A percentile compares a stretch with the other conserved stretches of the same genome.
These are phyloP conservation scores for Fusarium miscanthi DNA, from an alignment of 2,329 filamentous ascomycete species.

Conservation along the genomic window DNA sequence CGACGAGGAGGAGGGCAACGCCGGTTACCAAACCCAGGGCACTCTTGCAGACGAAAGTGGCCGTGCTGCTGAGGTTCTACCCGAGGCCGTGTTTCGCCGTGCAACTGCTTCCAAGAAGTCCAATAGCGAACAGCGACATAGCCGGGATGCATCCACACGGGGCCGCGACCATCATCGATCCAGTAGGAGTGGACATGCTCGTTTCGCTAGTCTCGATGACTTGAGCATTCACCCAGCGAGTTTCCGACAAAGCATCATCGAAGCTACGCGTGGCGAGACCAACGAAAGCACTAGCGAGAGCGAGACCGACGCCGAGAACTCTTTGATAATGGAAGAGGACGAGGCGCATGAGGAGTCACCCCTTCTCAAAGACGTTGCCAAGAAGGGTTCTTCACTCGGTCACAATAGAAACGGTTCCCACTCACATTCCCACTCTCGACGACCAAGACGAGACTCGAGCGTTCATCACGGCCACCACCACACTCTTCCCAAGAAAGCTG, in stretches of 20 bases:
- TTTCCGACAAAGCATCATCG: constrained; percentile 92
- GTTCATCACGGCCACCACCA: constrained; percentile 83
- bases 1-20: constrained; percentile 64
- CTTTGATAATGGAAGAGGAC: constrained; percentile 55
- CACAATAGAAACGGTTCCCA: constrained; percentile 31
- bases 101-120: constrained; percentile 48
- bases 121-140: constrained; percentile 45
- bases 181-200: constrained; percentile 64
- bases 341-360: constrained; percentile 59
- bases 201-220: constrained; percentile 74
- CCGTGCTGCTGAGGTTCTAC: constrained; percentile 70
- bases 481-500: constrained; percentile 73
- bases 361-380: constrained; percentile 57
- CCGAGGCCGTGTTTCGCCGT: constrained; percentile 69
- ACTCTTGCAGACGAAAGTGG: constrained; percentile 67
- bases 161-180: constrained; percentile 59
- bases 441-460: constrained; percentile 59
- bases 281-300: constrained; percentile 66
- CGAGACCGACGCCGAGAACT: constrained; percentile 61
- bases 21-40: constrained; percentile 52
- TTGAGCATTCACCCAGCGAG: constrained; percentile 90
- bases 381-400: constrained; percentile 47
- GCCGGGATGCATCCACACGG: constrained; percentile 47
- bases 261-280: constrained; percentile 70
- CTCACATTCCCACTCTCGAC: constrained; percentile 40